phyloP scores from a whole-genome alignment of 352 stramenopile species.

The Phytophthora sojae region DNA sequence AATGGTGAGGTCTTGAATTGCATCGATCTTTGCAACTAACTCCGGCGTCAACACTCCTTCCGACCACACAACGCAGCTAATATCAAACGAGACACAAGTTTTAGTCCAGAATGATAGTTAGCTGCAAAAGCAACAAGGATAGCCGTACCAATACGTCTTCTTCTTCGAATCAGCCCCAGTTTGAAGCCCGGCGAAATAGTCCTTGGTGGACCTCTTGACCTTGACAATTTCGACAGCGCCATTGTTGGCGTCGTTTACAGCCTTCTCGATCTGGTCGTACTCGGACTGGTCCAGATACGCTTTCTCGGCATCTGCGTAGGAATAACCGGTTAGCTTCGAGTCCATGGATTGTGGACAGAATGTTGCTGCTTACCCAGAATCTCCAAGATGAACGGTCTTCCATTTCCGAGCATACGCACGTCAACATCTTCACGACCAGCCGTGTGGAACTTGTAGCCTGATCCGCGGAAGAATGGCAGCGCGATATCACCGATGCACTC shows the following conservation, averaged over 20 bases:
- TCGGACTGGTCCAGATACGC: constrained; percentile 63
- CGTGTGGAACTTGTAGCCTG: constrained; percentile 95
- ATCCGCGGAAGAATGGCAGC: constrained; percentile 67
- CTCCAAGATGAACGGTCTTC: constrained; percentile 92
- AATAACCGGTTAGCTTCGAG: no score
- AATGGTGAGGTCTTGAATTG: constrained; percentile 88
- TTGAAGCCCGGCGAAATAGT: constrained; percentile 84
- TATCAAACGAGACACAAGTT: background rate
- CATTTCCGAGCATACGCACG: constrained; percentile 96
- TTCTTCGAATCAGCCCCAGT: constrained; percentile 85
- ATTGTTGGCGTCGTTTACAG: constrained; percentile 75
- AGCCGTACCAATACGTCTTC: constrained; percentile 87
- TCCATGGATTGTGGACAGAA: no score
- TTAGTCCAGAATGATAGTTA: background rate
- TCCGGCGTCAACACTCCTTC: constrained; percentile 65
- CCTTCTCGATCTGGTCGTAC: constrained; percentile 60
- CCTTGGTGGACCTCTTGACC: constrained; percentile 73
- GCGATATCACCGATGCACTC: constrained; percentile 86
- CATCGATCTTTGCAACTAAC: constrained; percentile 75
- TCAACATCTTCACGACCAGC: constrained; percentile 98
- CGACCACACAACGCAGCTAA: constrained; percentile 84
- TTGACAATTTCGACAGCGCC: constrained; percentile 88
- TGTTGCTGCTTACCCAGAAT: constrained; percentile 55
- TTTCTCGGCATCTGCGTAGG: constrained; percentile 74
- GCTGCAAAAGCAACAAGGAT: background rate